phyloP scores from a whole-genome alignment of 305 asterid species.

The Fraxinus floribunda region DNA sequence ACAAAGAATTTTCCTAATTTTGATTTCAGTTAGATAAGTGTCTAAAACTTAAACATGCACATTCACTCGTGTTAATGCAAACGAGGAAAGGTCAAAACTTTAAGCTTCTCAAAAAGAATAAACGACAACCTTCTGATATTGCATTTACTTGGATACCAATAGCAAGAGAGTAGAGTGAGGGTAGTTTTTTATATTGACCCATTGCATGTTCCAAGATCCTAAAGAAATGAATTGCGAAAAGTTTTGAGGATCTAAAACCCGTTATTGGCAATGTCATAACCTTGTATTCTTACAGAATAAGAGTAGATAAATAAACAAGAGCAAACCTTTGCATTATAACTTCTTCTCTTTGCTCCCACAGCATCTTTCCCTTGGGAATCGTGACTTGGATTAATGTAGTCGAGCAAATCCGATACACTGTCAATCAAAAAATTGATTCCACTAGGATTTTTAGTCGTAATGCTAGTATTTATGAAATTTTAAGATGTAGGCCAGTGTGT shows the following conservation, averaged over 20 bases:
- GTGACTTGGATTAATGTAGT: conserved; percentile 85
- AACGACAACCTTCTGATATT: neutral
- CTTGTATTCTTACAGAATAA: conserved; percentile 8
- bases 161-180: neutral
- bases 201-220: neutral
- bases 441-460: conserved; percentile 8
- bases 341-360: conserved; percentile 67
- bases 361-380: conserved; percentile 80
- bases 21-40: neutral
- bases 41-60: neutral
- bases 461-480: neutral
- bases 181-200: neutral
- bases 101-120: neutral
- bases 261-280: neutral
- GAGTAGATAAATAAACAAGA: conserved; percentile 27
- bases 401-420: conserved; percentile 98
- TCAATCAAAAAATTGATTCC: conserved; percentile 26
- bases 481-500: neutral
- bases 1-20: neutral
- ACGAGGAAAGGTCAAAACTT: neutral
- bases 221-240: neutral
- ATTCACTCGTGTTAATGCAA: neutral
- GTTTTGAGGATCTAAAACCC: conserved; percentile 15
- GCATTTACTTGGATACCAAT: neutral
- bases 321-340: conserved; percentile 60